Percentiles rank a stretch among this genome's conserved stretches.
Conservation (phyloP, 1,284 basidiomycete species). For the Ustilago bromivora region DNA sequence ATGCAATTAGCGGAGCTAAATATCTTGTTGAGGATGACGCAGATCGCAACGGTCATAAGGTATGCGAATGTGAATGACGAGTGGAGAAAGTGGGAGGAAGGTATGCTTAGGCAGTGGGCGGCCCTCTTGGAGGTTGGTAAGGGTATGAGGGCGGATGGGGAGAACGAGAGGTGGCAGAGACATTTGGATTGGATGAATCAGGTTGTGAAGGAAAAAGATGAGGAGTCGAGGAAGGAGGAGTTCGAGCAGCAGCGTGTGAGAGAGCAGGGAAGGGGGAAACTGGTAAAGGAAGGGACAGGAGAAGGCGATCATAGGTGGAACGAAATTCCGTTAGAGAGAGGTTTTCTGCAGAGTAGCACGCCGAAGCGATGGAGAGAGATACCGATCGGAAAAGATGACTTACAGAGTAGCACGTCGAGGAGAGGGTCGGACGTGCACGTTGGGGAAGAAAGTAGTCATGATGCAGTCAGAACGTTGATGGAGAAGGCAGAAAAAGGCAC, state of each 20-base stretch:
- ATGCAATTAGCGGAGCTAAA: conserved; percentile 18
- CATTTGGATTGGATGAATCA: background rate
- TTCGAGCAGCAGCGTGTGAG: background rate
- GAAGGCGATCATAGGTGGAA: background rate
- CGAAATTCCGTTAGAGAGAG: background rate
- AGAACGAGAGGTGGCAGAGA: background rate
- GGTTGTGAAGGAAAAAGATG: background rate
- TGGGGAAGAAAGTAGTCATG: background rate
- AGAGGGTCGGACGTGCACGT: background rate
- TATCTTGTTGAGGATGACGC: conserved; percentile 6
- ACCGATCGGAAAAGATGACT: background rate
- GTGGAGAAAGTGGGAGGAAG: conserved; percentile 18
- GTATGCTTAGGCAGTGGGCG: conserved; percentile 9
- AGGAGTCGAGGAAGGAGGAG: background rate
- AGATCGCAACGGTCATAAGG: conserved; percentile 15
- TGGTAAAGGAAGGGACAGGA: background rate
- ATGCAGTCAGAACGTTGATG: background rate
- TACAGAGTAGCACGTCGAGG: background rate
- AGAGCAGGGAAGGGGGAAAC: background rate
- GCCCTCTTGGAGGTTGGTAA: conserved; percentile 12
- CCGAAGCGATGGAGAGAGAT: background rate
- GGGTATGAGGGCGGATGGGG: background rate
- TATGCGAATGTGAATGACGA: conserved; percentile 10
- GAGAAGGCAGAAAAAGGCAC: background rate
- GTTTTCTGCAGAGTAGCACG: too few species aligned